Evolutionary conservation across 2,329 filamentous ascomycete species (phyloP).

Genomic region (Didymella pomorum): DNA sequence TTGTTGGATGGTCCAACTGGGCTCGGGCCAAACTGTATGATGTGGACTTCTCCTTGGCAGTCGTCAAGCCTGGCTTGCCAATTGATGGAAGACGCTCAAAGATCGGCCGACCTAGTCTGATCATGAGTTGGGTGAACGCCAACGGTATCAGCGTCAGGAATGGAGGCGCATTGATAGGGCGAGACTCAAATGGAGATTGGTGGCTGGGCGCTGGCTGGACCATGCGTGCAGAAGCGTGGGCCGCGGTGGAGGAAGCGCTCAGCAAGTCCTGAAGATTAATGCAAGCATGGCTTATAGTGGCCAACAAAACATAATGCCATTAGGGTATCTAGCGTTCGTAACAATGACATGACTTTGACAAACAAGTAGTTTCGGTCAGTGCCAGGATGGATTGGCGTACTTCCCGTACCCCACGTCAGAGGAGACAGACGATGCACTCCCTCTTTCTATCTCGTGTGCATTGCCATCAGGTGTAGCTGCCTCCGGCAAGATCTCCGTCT

Average conservation of each 20-base stretch:
- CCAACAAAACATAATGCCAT: not conserved
- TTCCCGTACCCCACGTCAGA: slow-evolving; percentile 25
- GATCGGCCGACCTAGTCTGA: not conserved
- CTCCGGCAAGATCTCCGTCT: slow-evolving; percentile 25
- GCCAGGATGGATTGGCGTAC: slow-evolving; percentile 22
- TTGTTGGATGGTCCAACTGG: not conserved
- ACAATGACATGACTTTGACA: not conserved
- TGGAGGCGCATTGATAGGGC: not conserved
- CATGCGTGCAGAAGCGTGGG: not conserved
- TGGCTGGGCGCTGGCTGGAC: not conserved
- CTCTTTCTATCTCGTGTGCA: slow-evolving; percentile 17
- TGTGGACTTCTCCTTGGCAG: not conserved
- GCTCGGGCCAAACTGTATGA: not conserved
- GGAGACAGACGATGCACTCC: slow-evolving; percentile 25
- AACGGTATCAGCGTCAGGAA: not conserved
- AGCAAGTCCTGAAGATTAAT: not conserved
- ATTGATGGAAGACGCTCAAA: not conserved
- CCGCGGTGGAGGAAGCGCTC: not conserved
- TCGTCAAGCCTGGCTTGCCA: not conserved
- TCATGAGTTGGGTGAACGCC: not conserved
- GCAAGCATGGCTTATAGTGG: too few relatives aligned
- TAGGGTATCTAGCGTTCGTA: slow-evolving; percentile 7
- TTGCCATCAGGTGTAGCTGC: slow-evolving; percentile 11
- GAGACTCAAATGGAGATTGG: slow-evolving; percentile 1
- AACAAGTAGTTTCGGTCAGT: not conserved